These are phyloP conservation scores for Amaranthus cruentus DNA, from an alignment of 148 eudicot species.

Conservation along the genomic window DNA sequence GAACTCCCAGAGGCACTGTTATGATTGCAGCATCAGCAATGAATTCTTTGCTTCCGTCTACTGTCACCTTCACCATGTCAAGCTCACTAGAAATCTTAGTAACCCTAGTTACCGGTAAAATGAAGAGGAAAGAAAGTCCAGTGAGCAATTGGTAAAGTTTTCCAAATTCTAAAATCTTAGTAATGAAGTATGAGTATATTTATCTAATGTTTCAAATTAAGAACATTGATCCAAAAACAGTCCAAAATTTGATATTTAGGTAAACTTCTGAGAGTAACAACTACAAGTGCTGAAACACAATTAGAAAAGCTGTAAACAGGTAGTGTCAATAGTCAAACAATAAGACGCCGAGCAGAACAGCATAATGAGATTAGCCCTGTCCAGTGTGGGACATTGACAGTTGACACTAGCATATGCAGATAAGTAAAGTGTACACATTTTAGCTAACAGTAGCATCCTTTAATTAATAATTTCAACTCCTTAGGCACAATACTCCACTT, in stretches of 20 bases:
- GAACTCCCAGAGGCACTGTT: constrained; percentile 88
- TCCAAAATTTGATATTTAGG: too few relatives aligned
- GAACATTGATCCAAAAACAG: too few relatives aligned
- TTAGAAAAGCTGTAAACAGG: background rate
- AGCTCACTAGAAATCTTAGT: constrained; percentile 56
- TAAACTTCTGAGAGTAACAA: too few relatives aligned
- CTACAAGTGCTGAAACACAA: too few relatives aligned
- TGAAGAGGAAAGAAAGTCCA: background rate
- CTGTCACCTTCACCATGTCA: constrained; percentile 62
- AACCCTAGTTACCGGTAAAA: constrained; percentile 43
- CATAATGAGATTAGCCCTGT: background rate
- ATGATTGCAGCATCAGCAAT: constrained; percentile 81
- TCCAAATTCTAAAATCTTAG: background rate
- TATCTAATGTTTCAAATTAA: too few relatives aligned
- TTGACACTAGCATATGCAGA: too few relatives aligned
- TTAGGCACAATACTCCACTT: too few relatives aligned
- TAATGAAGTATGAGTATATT: too few relatives aligned
- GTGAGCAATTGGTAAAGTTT: background rate
- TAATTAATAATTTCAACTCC: too few relatives aligned
- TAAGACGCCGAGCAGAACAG: background rate
- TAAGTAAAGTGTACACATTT: too few relatives aligned
- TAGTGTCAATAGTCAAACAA: background rate
- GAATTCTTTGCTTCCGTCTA: constrained; percentile 53
- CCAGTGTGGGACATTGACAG: too few relatives aligned
- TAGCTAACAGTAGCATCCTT: too few relatives aligned